phyloP scores from a whole-genome alignment of 2,329 filamentous ascomycete genomes.

The Stagonosporopsis vannaccii region DNA sequence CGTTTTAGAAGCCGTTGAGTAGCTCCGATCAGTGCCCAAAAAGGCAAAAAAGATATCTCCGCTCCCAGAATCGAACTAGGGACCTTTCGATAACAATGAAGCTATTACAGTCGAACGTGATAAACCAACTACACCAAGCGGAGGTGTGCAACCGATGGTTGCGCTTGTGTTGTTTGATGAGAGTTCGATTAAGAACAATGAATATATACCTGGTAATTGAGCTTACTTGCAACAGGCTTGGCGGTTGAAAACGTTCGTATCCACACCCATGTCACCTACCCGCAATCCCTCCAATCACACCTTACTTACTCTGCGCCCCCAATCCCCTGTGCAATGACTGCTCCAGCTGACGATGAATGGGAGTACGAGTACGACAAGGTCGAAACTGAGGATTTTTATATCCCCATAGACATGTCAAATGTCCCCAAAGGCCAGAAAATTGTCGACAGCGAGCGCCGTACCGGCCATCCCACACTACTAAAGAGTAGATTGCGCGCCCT shows the following conservation, averaged over 20 bases:
- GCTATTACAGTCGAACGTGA: constrained; percentile 47
- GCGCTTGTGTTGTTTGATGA: constrained; percentile 16
- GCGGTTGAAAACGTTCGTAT: neutral
- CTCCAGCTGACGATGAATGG: constrained; percentile 56
- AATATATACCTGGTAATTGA: no score
- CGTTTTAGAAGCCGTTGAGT: neutral
- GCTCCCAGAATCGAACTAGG: constrained; percentile 40
- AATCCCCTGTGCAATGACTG: neutral
- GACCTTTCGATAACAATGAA: constrained; percentile 44
- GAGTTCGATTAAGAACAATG: no score
- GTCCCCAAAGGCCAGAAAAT: constrained; percentile 33
- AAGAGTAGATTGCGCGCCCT: constrained; percentile 42
- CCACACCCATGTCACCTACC: neutral
- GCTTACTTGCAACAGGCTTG: neutral
- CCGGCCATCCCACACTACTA: constrained; percentile 34
- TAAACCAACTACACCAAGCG: constrained; percentile 44
- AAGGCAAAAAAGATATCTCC: constrained; percentile 33
- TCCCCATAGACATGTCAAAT: constrained; percentile 65
- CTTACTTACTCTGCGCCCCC: neutral
- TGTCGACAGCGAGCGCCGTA: constrained; percentile 26
- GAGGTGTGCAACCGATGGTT: constrained; percentile 20
- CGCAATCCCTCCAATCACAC: neutral
- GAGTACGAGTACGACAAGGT: constrained; percentile 67
- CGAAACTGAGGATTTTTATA: constrained; percentile 65
- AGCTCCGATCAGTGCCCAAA: neutral